Conservation (phyloP, 768 basidiomycete species). For the Sutorius australiensis region DNA sequence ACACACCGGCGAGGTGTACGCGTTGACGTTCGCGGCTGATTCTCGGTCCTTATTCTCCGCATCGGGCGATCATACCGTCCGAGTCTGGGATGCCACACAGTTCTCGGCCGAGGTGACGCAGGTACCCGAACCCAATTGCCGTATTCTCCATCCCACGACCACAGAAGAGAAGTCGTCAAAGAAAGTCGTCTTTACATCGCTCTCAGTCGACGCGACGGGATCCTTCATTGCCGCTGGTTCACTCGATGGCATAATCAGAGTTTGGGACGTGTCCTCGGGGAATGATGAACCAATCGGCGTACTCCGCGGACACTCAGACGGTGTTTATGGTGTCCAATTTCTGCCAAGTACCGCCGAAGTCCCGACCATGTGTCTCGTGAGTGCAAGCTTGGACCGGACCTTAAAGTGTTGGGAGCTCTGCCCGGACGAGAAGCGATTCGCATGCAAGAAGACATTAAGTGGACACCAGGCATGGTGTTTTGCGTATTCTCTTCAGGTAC, state of each 20-base stretch:
- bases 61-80: conserved; percentile 35
- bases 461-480: conserved; percentile 26
- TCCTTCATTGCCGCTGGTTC: conserved; percentile 48
- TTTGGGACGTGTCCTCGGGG: conserved; percentile 47
- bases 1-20: conserved; percentile 36
- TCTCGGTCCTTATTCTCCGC: conserved; percentile 34
- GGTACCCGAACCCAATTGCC: conserved; percentile 16
- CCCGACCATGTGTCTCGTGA: conserved; percentile 31
- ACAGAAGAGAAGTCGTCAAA: conserved; percentile 15
- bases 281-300: conserved; percentile 16
- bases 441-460: conserved; percentile 28
- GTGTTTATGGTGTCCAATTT: conserved; percentile 32
- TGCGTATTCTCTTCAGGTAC: neutral
- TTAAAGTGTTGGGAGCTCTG: conserved; percentile 46
- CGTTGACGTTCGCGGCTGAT: conserved; percentile 33
- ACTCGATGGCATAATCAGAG: conserved; percentile 48
- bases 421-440: conserved; percentile 24
- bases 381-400: conserved; percentile 28
- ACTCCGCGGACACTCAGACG: conserved; percentile 29
- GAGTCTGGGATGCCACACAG: conserved; percentile 33
- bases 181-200: conserved; percentile 29
- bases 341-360: conserved; percentile 14
- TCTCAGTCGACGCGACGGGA: conserved; percentile 31
- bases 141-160: conserved; percentile 18
- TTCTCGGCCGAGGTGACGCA: conserved; percentile 19